Conservation (phyloP, 2,329 filamentous ascomycete genomes). For the Cytospora schulzeri region DNA sequence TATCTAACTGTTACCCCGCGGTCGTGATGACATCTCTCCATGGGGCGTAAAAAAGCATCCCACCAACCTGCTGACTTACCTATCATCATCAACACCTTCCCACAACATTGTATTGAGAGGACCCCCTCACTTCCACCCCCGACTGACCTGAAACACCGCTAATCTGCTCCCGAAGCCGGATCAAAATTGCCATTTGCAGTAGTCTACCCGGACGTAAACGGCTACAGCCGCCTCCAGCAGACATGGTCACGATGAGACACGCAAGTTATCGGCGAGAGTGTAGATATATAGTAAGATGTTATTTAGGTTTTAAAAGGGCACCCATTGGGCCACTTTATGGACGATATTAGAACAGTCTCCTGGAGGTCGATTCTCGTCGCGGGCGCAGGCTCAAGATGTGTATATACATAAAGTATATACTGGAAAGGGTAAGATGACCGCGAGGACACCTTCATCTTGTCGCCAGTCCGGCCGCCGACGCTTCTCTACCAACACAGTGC, state of each 20-base stretch:
- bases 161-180: background rate
- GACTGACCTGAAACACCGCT: constrained; percentile 13
- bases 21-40: background rate
- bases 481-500: background rate
- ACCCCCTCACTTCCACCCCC: background rate
- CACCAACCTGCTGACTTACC: background rate
- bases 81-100: background rate
- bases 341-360: background rate
- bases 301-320: background rate
- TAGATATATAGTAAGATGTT: background rate
- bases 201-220: background rate
- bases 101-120: too few species aligned
- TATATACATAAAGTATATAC: constrained; percentile 4
- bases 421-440: constrained; percentile 12
- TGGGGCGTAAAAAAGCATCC: background rate
- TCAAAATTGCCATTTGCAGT: background rate
- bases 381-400: constrained; percentile 4
- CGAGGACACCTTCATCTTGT: background rate
- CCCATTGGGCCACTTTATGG: background rate
- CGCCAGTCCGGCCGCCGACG: background rate
- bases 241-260: background rate
- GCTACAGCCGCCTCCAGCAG: background rate
- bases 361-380: background rate
- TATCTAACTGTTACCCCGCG: background rate
- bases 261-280: background rate